phyloP scores from a whole-genome alignment of 192 early-diverging fungal genomes.

The Haplosporangium gracile region DNA sequence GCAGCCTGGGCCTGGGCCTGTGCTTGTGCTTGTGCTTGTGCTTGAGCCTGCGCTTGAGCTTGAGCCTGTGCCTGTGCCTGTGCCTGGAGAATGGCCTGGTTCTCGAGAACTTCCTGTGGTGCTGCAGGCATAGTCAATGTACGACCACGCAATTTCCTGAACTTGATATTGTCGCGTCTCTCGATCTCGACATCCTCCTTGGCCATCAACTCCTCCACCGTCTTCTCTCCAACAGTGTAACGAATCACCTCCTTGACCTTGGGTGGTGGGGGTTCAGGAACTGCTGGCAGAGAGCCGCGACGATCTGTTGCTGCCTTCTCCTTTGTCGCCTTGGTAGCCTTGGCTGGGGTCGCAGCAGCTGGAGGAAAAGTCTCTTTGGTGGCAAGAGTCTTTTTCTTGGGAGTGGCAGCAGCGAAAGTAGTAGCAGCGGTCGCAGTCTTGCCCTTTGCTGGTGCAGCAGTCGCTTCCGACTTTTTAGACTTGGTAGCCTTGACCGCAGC shows the following conservation, averaged over 20 bases:
- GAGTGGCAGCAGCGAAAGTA: background rate
- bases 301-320: slow-evolving; percentile 13
- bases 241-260: slow-evolving; percentile 52
- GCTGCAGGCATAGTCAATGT: slow-evolving; percentile 49
- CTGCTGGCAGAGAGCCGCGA: slow-evolving; percentile 45
- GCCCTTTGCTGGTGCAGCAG: slow-evolving; percentile 12
- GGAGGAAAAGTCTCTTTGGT: background rate
- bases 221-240: slow-evolving; percentile 52
- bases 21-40: background rate
- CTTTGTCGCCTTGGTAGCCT: slow-evolving; percentile 5
- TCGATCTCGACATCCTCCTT: slow-evolving; percentile 53
- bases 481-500: slow-evolving; percentile 9
- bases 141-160: slow-evolving; percentile 44
- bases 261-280: slow-evolving; percentile 34
- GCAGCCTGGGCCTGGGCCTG: background rate
- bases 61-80: background rate
- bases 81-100: slow-evolving; percentile 4
- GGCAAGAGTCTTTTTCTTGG: slow-evolving; percentile 13
- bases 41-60: background rate
- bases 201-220: slow-evolving; percentile 46
- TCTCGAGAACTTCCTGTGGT: slow-evolving; percentile 31
- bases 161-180: slow-evolving; percentile 49
- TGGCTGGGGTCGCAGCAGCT: background rate
- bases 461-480: background rate
- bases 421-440: slow-evolving; percentile 5